Percentiles rank a stretch among this genome's conserved stretches.
phyloP scores from a whole-genome alignment of 495 filamentous ascomycete genomes.

The Haplographium delicatum region DNA sequence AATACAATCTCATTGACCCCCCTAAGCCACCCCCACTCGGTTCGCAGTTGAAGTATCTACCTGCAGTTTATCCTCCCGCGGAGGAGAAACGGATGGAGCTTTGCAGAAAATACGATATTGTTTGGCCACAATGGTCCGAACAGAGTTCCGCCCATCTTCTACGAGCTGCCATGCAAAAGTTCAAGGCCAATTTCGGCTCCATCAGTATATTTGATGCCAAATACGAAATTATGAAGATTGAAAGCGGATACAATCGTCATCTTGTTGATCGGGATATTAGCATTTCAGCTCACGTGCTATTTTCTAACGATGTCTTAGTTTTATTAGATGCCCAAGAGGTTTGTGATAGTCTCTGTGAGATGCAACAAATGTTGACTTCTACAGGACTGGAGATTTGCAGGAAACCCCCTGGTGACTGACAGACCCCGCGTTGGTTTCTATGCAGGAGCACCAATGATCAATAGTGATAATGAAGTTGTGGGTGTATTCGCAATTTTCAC shows the following conservation, averaged over 20 bases:
- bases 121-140: conserved; percentile 23
- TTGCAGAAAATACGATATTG: conserved; percentile 7
- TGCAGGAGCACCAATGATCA: conserved; percentile 36
- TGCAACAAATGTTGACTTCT: neutral
- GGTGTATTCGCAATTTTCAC: conserved; percentile 35
- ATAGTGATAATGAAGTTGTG: conserved; percentile 28
- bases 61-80: conserved; percentile 27
- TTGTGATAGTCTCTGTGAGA: conserved; percentile 2
- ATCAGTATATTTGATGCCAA: conserved; percentile 33
- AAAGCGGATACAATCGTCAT: conserved; percentile 24
- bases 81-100: conserved; percentile 29
- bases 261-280: conserved; percentile 27
- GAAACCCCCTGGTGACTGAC: conserved; percentile 29
- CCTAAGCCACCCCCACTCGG: conserved; percentile 30
- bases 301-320: conserved; percentile 31
- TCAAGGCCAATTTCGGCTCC: conserved; percentile 28
- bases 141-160: conserved; percentile 24
- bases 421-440: conserved; percentile 34
- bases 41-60: conserved; percentile 28
- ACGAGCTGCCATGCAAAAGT: conserved; percentile 26
- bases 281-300: conserved; percentile 34
- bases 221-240: conserved; percentile 32
- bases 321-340: conserved; percentile 35
- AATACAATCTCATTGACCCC: conserved; percentile 34
- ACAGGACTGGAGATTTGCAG: conserved; percentile 38